Evolutionary conservation across 306 rosid genomes (phyloP), one percentile per base, ranked within the genome.

Genomic region (Castanea crenata): DNA sequence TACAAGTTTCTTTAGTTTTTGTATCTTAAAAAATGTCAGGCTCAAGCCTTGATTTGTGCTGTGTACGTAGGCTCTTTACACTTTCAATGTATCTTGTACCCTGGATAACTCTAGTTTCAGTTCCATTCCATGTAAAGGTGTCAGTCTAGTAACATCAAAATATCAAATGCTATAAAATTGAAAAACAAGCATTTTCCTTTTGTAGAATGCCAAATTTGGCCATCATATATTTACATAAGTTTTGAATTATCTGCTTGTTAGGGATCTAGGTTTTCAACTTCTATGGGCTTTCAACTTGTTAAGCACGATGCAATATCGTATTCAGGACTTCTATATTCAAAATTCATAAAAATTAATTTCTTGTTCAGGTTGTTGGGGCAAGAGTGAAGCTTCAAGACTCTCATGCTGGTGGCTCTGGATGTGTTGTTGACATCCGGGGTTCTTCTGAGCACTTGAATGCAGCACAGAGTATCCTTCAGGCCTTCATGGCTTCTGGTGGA

Each of bases 361-460:
- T 19, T 51, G 29, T 59, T 80, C 82, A 84, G 87, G 74, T 73
- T 77, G 55, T 62, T 16, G 70, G 61, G 69, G 62, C 87, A 38
- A 73, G 74, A 73, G 46, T 55, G 52, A 79, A 76, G 61, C 59
- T 38, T 77, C 83, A 71, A 20, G 78, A 83, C 41, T 63, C 71
- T 41, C 71, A 79, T 0, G n/a, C 49, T 34, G 67, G 73, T 69
- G 55, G 74, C 54, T 55, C 73, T 31, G 83, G 79, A 35, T 23
- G 49, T 32, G 41, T 20, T 35, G 59, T 54, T 27, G 80, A 78
- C 41, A 83, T 69, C 69, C 57, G 52, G 27, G 74, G 81, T 79
- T 59, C 86, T 78, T 57, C 85, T 7, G 76, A 74, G 29, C 79
- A 78, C 23, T 44, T 56, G 32, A 76, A 71, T 70, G 54, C 65